Base-by-base conservation (phyloP, 352 stramenopile species). In the Phytophthora syringae region DNA sequence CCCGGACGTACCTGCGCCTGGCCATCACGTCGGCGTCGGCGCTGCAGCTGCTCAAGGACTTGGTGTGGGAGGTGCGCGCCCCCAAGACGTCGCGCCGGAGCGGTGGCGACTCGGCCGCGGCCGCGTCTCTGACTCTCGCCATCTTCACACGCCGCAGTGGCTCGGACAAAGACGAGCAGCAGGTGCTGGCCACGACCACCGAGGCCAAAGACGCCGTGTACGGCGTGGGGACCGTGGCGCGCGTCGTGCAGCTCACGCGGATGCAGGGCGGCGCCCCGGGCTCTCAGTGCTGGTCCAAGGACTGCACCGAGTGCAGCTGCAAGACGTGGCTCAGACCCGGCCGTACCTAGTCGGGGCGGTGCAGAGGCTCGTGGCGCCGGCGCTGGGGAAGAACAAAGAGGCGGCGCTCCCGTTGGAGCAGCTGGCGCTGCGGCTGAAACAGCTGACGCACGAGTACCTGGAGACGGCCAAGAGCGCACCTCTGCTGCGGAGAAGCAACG, bases 31-130 rank as follows among this genome's bases (percentile, higher is more conserved):
- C 81, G 25, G 50, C 81, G 15, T 78, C 75, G 18, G 80, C 79
- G 47, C 70, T 93, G 59, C 81, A 89, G 68, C 76, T 93, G 37
- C 78, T 93, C 40, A 91, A 93, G 49, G 82, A 93, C 51, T 67
- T 91, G 9, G 77, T 93, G 16, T 93, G 81, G 85, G 81, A 93
- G 47, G 80, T 88, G 13, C 80, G 84, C 27, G 69, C 77, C 49
- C 77, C 70, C 45, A 88, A 82, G 60, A 62, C 75, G n/a, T 65
- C 66, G 18, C 76, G 73, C 9, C 67, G 63, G 18, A 57, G 44
- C 48, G 45, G 48, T 5, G 27, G 54, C 50, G 61, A 67, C 43
- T 20, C 59, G 37, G 27, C 64, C 44, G 21, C 52, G 34, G 60
- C 67, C 10, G 63, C 72, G 32, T 84, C 82, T 20, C 71, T 93